Conservation (phyloP, 2,329 filamentous ascomycete species). For the Exserohilum turcica region DNA sequence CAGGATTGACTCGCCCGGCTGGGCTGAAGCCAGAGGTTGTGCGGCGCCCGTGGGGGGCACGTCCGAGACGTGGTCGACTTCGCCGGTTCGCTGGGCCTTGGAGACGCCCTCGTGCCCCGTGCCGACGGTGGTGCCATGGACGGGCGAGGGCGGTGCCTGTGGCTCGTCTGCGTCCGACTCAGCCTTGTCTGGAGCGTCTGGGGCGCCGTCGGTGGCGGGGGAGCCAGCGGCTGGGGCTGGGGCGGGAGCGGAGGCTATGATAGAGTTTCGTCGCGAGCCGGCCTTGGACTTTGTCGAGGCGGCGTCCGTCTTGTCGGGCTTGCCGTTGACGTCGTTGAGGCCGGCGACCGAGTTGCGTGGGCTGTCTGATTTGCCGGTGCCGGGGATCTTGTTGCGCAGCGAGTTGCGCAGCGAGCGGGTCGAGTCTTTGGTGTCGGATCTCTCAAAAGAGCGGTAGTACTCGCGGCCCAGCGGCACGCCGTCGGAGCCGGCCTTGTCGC, state of each 20-base stretch:
- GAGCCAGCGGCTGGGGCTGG: conserved; percentile 46
- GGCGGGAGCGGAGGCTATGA: conserved; percentile 42
- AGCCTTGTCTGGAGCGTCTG: conserved; percentile 41
- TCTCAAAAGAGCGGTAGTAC: conserved; percentile 83
- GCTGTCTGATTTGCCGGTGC: conserved; percentile 73
- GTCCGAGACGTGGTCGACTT: conserved; percentile 94
- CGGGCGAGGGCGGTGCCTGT: conserved; percentile 78
- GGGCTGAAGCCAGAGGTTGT: conserved; percentile 62
- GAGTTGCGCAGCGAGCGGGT: conserved; percentile 80
- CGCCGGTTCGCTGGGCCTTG: conserved; percentile 81
- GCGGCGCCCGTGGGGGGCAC: conserved; percentile 73
- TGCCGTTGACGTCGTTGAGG: conserved; percentile 56
- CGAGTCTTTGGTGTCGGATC: conserved; percentile 91
- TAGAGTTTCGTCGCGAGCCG: conserved; percentile 44
- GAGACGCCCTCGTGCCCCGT: conserved; percentile 76
- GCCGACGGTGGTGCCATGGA: conserved; percentile 75
- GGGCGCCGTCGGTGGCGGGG: background rate
- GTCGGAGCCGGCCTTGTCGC: conserved; percentile 52
- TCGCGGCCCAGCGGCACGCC: conserved; percentile 71
- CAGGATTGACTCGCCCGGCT: conserved; percentile 86
- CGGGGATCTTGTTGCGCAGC: conserved; percentile 87
- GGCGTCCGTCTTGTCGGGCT: conserved; percentile 72
- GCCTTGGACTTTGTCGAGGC: conserved; percentile 71
- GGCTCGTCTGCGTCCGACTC: conserved; percentile 40
- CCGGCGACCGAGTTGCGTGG: conserved; percentile 72